Evolutionary conservation across 1,139 yeast species (phyloP).

Genomic region (Blastobotrys serpentis): DNA sequence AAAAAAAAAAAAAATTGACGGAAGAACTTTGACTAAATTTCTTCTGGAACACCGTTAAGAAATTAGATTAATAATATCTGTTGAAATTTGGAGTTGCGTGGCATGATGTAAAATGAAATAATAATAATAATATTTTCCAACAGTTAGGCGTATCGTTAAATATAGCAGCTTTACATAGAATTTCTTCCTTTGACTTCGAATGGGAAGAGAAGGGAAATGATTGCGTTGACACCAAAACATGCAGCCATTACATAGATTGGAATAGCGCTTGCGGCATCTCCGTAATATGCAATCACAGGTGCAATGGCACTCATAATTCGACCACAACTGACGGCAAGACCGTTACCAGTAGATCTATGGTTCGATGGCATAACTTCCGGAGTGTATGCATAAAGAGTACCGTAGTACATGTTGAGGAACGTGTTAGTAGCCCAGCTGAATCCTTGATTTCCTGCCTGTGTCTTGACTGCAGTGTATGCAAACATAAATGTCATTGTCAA

Average conservation of each 20-base stretch:
- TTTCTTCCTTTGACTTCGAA: conserved; percentile 38
- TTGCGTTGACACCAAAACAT: conserved; percentile 44
- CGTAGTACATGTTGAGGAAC: conserved; percentile 52
- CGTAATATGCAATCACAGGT: conserved; percentile 51
- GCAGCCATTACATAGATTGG: conserved; percentile 62
- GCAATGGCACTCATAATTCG: conserved; percentile 52
- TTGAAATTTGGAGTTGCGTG: too few species aligned
- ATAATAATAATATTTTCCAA: too few species aligned
- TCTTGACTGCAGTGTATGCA: conserved; percentile 55
- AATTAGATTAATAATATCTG: too few species aligned
- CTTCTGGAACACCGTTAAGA: too few species aligned
- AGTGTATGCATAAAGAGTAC: conserved; percentile 54
- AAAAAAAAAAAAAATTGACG: too few species aligned
- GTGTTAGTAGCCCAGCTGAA: conserved; percentile 51
- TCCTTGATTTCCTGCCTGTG: conserved; percentile 50
- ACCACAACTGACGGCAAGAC: conserved; percentile 47
- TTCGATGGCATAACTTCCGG: conserved; percentile 58
- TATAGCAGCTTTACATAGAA: conserved; percentile 15
- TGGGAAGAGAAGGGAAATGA: conserved; percentile 47
- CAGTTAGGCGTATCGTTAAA: too few species aligned
- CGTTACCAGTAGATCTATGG: conserved; percentile 55
- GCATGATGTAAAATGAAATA: too few species aligned
- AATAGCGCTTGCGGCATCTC: conserved; percentile 43
- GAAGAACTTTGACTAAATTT: too few species aligned
- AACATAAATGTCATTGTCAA: conserved; percentile 54